phyloP scores from a whole-genome alignment of 306 rosid species.

The Trifolium pratense region DNA sequence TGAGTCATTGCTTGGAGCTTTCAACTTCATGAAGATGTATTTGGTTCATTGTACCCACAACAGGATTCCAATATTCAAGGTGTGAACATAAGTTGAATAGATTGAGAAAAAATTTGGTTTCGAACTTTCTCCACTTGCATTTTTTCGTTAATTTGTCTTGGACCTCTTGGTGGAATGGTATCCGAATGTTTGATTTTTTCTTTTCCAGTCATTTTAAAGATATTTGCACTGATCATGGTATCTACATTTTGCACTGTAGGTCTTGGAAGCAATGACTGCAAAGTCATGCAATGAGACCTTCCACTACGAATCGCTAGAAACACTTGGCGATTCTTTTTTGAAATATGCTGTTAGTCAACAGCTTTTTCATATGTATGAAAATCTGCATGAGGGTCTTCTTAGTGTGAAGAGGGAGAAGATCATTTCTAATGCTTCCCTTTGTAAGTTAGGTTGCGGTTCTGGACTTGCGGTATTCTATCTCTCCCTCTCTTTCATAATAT shows the following conservation, averaged over 20 bases:
- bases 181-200: no score
- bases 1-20: slow-evolving; percentile 70
- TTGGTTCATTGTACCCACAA: slow-evolving; percentile 60
- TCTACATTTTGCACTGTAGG: slow-evolving; percentile 49
- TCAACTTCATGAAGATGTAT: slow-evolving; percentile 62
- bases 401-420: slow-evolving; percentile 66
- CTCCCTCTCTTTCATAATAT: not conserved
- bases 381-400: slow-evolving; percentile 79
- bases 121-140: not conserved
- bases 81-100: slow-evolving; percentile 26
- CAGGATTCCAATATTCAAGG: slow-evolving; percentile 68
- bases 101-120: slow-evolving; percentile 10
- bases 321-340: slow-evolving; percentile 92
- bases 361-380: slow-evolving; percentile 58
- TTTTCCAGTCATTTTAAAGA: slow-evolving; percentile 1
- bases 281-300: slow-evolving; percentile 69
- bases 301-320: slow-evolving; percentile 81
- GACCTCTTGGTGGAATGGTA: no score
- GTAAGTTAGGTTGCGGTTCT: slow-evolving; percentile 61
- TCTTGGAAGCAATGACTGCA: slow-evolving; percentile 87
- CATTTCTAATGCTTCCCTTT: slow-evolving; percentile 72
- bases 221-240: slow-evolving; percentile 19
- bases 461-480: slow-evolving; percentile 63
- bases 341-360: slow-evolving; percentile 78
- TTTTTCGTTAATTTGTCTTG: no score